These are phyloP conservation scores for Solanum paucissectum DNA, from an alignment of 257 asterid species.

Conservation along the genomic window DNA sequence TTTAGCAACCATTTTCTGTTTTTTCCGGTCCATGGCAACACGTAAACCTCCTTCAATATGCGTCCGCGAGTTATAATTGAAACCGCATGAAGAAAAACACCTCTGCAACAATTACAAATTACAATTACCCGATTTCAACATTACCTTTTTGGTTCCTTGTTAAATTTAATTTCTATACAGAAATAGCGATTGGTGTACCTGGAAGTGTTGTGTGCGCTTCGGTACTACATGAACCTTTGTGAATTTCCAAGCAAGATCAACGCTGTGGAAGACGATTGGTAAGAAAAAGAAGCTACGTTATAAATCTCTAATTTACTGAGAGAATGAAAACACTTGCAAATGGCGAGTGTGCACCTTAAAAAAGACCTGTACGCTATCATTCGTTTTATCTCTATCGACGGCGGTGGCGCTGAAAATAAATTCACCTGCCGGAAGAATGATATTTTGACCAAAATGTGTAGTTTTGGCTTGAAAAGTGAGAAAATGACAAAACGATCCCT, in stretches of 20 bases:
- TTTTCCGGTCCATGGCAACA: slow-evolving; percentile 15
- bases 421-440: neutral
- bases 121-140: neutral
- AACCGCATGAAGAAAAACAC: slow-evolving; percentile 16
- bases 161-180: neutral
- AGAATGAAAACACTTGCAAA: neutral
- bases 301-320: neutral
- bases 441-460: neutral
- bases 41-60: slow-evolving; percentile 16
- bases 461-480: neutral
- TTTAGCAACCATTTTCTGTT: slow-evolving; percentile 17
- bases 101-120: slow-evolving; percentile 7
- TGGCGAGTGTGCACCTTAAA: slow-evolving; percentile 17
- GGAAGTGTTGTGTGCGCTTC: slow-evolving; percentile 17
- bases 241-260: slow-evolving; percentile 16
- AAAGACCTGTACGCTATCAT: slow-evolving; percentile 3
- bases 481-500: neutral
- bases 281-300: neutral
- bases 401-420: neutral
- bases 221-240: slow-evolving; percentile 9
- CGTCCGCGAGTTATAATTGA: slow-evolving; percentile 22
- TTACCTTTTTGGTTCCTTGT: neutral
- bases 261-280: slow-evolving; percentile 14
- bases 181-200: slow-evolving; percentile 16
- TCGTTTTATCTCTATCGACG: neutral